Conservation (phyloP, 2,329 filamentous ascomycete species). For the Ceratocystis cacaofunesta region DNA sequence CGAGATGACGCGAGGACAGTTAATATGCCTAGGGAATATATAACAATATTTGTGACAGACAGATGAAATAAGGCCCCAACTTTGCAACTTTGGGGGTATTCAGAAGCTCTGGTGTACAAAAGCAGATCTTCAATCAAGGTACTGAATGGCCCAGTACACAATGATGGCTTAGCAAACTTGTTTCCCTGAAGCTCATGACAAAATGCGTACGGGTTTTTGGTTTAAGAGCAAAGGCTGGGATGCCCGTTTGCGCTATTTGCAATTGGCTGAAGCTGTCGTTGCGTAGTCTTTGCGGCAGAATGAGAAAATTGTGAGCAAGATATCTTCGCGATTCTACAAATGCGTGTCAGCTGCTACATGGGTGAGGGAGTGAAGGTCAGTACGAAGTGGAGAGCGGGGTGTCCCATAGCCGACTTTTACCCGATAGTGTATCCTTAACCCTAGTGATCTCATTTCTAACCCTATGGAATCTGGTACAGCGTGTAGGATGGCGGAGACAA, state of each 20-base stretch:
- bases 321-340: neutral
- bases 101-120: neutral
- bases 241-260: neutral
- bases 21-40: neutral
- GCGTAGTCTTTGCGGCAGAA: neutral
- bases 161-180: constrained; percentile 1
- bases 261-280: neutral
- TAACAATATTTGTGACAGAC: neutral
- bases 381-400: too few species aligned
- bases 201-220: neutral
- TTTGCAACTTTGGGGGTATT: neutral
- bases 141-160: constrained; percentile 12
- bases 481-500: too few species aligned
- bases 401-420: too few species aligned
- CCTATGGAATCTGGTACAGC: too few species aligned
- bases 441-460: too few species aligned
- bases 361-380: neutral
- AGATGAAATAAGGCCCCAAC: neutral
- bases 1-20: neutral
- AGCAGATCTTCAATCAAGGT: constrained; percentile 3
- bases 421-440: too few species aligned
- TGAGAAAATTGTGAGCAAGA: constrained; percentile 9
- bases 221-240: neutral
- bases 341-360: neutral
- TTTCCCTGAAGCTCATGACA: neutral